Percentiles rank a stretch among this genome's conserved stretches.
Evolutionary conservation across 2,329 filamentous ascomycete genomes (phyloP).

Genomic region (Aspergillus sergii): DNA sequence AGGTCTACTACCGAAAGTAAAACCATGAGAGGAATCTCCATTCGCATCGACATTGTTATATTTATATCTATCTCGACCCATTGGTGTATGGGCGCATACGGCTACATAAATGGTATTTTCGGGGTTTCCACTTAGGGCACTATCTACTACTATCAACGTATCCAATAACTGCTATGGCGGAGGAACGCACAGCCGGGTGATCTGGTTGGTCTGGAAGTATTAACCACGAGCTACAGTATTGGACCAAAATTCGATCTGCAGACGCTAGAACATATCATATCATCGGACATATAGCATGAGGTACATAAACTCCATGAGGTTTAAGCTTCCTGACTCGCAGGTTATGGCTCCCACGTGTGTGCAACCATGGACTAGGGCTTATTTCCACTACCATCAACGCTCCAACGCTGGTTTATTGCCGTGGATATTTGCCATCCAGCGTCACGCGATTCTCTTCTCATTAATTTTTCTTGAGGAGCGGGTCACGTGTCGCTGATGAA

Average conservation of each 20-base stretch:
- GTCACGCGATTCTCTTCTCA: background rate
- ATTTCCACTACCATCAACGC: slow-evolving; percentile 21
- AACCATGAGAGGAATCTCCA: background rate
- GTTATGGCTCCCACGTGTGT: slow-evolving; percentile 23
- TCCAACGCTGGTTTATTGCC: background rate
- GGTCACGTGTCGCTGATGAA: background rate
- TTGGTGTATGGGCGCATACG: background rate
- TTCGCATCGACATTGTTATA: background rate
- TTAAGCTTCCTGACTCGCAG: slow-evolving; percentile 13
- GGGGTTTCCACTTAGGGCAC: background rate
- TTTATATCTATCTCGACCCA: background rate
- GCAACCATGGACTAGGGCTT: slow-evolving; percentile 28
- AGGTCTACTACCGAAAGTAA: slow-evolving; percentile 55
- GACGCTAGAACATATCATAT: slow-evolving; percentile 24
- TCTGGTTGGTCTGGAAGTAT: slow-evolving; percentile 34
- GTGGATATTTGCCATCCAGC: background rate
- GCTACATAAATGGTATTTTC: background rate
- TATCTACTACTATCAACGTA: background rate
- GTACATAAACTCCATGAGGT: background rate
- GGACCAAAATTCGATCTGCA: slow-evolving; percentile 10
- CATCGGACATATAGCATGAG: background rate
- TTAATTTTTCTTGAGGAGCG: background rate
- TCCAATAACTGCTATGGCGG: background rate
- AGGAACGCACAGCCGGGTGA: background rate
- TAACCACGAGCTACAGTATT: slow-evolving; percentile 20